These are phyloP conservation scores for Trichosanthes truncata DNA, from an alignment of 306 rosid genomes.

Conservation along the genomic window DNA sequence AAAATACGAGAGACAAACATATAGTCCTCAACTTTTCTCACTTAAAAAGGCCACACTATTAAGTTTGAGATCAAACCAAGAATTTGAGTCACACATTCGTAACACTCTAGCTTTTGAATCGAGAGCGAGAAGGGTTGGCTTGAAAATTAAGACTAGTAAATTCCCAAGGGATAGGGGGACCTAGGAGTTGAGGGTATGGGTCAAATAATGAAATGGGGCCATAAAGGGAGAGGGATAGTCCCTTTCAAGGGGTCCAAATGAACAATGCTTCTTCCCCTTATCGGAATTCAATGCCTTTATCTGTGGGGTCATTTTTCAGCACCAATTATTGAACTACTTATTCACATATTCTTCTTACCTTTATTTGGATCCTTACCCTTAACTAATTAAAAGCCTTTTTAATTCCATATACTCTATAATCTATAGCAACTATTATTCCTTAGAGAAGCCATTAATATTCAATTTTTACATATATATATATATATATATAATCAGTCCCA, in stretches of 20 bases:
- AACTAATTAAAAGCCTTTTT: background rate
- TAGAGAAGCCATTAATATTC: background rate
- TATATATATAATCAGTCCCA: background rate
- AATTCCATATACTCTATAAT: conserved; percentile 1
- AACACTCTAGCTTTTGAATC: background rate
- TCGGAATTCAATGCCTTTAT: conserved; percentile 6
- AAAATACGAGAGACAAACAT: no score
- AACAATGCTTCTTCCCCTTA: background rate
- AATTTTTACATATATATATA: background rate
- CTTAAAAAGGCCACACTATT: background rate
- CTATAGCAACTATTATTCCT: background rate
- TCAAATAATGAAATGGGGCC: conserved; percentile 3
- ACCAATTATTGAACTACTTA: conserved; percentile 5
- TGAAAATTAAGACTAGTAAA: background rate
- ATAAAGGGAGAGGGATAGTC: conserved; percentile 11
- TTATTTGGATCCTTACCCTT: background rate
- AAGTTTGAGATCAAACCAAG: background rate
- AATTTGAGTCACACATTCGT: background rate
- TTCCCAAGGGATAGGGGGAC: conserved; percentile 3
- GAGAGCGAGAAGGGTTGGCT: background rate
- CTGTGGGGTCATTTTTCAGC: background rate
- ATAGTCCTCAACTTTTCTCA: background rate
- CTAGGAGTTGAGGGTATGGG: conserved; percentile 5
- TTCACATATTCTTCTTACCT: background rate
- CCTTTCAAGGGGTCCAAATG: conserved; percentile 7